A percentile compares a stretch with the other conserved stretches of the same genome.
Conservation (phyloP, 2,329 filamentous ascomycete genomes). For the Pyricularia pennisetigena region DNA sequence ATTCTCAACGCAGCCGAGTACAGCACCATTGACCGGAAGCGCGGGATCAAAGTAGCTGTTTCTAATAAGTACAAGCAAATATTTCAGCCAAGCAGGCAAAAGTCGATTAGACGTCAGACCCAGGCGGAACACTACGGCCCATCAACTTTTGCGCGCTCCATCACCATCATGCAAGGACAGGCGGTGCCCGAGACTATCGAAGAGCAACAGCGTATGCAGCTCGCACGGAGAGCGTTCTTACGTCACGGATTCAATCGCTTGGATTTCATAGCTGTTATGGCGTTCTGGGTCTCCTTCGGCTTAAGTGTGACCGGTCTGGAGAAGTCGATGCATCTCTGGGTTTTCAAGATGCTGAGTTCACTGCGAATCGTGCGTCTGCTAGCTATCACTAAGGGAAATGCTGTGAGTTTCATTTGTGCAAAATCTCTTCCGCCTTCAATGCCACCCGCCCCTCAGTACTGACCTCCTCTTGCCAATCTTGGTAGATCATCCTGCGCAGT, state of each 20-base stretch:
- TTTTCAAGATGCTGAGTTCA: slow-evolving; percentile 96
- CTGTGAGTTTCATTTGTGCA: slow-evolving; percentile 42
- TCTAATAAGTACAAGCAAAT: slow-evolving; percentile 66
- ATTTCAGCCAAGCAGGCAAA: slow-evolving; percentile 72
- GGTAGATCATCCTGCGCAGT: slow-evolving; percentile 80
- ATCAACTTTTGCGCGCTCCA: slow-evolving; percentile 62
- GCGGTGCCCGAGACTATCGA: slow-evolving; percentile 51
- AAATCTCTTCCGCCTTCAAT: too few species aligned
- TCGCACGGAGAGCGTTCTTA: slow-evolving; percentile 85
- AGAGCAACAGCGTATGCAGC: slow-evolving; percentile 73
- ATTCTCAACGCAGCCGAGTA: slow-evolving; percentile 86
- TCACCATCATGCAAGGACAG: slow-evolving; percentile 64
- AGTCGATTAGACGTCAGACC: slow-evolving; percentile 47
- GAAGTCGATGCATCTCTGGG: slow-evolving; percentile 60
- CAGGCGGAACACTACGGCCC: slow-evolving; percentile 35
- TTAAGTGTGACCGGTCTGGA: slow-evolving; percentile 64
- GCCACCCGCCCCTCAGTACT: background rate
- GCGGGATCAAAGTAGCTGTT: slow-evolving; percentile 65
- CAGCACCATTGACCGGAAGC: slow-evolving; percentile 74
- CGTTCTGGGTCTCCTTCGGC: slow-evolving; percentile 85
- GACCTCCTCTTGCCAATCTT: background rate
- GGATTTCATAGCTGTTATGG: slow-evolving; percentile 88
- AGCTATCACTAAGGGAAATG: slow-evolving; percentile 84
- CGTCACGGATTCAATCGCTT: slow-evolving; percentile 93
- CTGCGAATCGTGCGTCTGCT: slow-evolving; percentile 87